Conservation (phyloP, 176 grass and related monocot genomes). For the Echinochloa phyllopogon region DNA sequence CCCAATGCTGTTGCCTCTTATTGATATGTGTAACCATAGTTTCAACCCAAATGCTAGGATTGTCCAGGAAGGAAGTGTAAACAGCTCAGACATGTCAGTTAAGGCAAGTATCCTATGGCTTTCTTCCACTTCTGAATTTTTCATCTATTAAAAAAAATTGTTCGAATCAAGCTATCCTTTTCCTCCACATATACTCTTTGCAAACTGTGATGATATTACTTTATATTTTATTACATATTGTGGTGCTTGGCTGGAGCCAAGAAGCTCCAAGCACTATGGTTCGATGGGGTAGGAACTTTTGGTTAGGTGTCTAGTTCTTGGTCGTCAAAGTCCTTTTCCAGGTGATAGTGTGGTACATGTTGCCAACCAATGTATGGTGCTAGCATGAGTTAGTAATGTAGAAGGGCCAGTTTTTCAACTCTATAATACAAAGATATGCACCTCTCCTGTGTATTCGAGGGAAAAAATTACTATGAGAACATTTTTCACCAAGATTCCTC, state of each 20-base stretch:
- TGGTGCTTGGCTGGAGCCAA: no score
- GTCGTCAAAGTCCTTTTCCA: no score
- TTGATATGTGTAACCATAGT: slow-evolving; percentile 99
- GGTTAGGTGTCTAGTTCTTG: no score
- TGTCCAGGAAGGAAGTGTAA: slow-evolving; percentile 77
- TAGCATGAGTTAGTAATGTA: no score
- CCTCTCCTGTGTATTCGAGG: no score
- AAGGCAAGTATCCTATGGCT: slow-evolving; percentile 61
- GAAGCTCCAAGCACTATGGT: no score
- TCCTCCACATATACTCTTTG: background rate
- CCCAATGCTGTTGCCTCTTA: slow-evolving; percentile 90
- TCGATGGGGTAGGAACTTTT: no score
- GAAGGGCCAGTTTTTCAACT: no score
- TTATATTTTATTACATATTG: background rate
- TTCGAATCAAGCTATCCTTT: background rate
- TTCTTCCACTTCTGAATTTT: slow-evolving; percentile 13
- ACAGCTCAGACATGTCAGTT: slow-evolving; percentile 74
- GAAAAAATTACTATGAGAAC: no score
- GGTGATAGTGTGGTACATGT: no score
- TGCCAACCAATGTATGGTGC: no score
- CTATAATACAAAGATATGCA: no score
- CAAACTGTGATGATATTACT: background rate
- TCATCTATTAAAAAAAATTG: background rate
- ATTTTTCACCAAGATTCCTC: background rate
- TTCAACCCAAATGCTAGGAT: slow-evolving; percentile 84